These are phyloP conservation scores for Citrus cavaleriei DNA, from an alignment of 345 rosid genomes.

Conservation along the genomic window DNA sequence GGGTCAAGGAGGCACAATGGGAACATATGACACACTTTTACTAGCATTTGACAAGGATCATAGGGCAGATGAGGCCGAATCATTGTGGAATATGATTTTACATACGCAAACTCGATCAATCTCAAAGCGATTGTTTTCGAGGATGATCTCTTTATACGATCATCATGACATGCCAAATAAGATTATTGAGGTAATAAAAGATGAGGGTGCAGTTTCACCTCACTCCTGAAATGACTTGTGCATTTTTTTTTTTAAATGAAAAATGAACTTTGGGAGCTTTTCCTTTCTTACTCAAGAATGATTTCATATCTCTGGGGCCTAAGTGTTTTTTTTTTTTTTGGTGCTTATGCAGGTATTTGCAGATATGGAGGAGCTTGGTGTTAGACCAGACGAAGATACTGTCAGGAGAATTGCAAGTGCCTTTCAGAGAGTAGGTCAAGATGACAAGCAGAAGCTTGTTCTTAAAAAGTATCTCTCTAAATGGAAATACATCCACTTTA, in stretches of 20 bases:
- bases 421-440: conserved; percentile 55
- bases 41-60: conserved; percentile 82
- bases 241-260: too few relatives aligned
- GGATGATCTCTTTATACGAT: conserved; percentile 80
- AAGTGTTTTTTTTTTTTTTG: background rate
- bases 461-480: conserved; percentile 54
- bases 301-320: background rate
- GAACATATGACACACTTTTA: conserved; percentile 69
- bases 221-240: background rate
- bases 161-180: conserved; percentile 69
- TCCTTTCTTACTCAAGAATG: background rate
- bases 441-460: conserved; percentile 52
- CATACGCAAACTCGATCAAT: conserved; percentile 70
- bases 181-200: conserved; percentile 57
- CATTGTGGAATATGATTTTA: conserved; percentile 86
- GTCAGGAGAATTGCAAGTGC: conserved; percentile 58
- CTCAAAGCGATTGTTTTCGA: conserved; percentile 69
- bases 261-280: background rate
- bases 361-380: conserved; percentile 88
- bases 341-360: conserved; percentile 58
- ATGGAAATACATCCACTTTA: conserved; percentile 78
- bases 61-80: conserved; percentile 72
- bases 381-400: conserved; percentile 78
- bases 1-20: conserved; percentile 94
- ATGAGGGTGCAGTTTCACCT: background rate